Evolutionary conservation across 169 alveolate genomes (phyloP).

Genomic region (Plasmodium malariae): DNA sequence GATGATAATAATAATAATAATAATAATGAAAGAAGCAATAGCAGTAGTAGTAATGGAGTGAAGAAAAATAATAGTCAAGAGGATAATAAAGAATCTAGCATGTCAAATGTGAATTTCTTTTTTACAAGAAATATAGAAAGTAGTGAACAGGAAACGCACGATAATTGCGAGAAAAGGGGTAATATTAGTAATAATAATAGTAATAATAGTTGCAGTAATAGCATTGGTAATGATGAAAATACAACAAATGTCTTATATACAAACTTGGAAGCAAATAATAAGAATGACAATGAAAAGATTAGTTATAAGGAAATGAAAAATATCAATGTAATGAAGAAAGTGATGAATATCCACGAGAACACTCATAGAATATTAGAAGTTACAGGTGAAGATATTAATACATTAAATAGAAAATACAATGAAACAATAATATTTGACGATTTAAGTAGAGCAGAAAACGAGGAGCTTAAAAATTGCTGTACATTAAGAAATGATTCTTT

Average conservation of each 20-base stretch:
- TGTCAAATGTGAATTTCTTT: conserved; percentile 6
- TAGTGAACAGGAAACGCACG: background rate
- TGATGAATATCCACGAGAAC: no score
- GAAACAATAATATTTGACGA: background rate
- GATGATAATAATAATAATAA: background rate
- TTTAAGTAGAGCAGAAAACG: background rate
- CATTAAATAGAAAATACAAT: background rate
- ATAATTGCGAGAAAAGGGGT: conserved; percentile 7
- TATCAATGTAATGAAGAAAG: background rate
- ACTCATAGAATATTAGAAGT: background rate
- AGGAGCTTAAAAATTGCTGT: conserved; percentile 4
- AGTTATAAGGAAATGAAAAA: no score
- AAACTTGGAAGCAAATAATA: background rate
- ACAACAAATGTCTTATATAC: background rate
- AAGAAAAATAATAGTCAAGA: background rate
- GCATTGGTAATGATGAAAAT: background rate
- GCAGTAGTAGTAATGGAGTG: background rate
- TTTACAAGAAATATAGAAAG: background rate
- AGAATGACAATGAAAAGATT: background rate
- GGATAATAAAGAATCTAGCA: background rate
- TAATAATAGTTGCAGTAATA: background rate
- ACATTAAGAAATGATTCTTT: background rate
- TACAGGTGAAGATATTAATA: background rate
- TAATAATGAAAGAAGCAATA: background rate
- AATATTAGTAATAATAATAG: background rate